Evolutionary conservation across 2,329 filamentous ascomycete genomes (phyloP), one percentile per base, ranked within the genome.

Genomic region (Thielaviopsis euricoi): DNA sequence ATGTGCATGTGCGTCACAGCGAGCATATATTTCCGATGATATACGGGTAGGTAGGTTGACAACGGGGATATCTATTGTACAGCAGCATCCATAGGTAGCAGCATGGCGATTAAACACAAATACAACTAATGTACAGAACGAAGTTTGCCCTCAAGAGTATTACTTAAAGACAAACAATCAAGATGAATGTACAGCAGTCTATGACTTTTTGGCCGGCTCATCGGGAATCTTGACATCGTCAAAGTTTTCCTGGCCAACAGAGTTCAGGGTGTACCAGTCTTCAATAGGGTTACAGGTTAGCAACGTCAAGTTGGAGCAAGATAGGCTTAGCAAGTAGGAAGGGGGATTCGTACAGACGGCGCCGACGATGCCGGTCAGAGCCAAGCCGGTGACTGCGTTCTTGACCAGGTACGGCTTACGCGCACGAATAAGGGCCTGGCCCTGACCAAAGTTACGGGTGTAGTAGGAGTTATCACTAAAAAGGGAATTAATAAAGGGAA

Each of bases 221-320:
- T 88, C 86, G 26, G 93, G 93, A 43, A 97, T 85, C 68, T 89
- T 84, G 65, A 97, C 90, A 68, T 98, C 93, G 59, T 90, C 87
- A 73, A 98, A 98, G 64, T 96, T 88, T 71, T 97, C 93, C 72
- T 97, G 93, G 50, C 91, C 89, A 67, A 98, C 87, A 57, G 88
- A 89, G 63, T 77, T 80, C 68, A 98, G 85, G 3, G 79, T 82
- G 67, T 81, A 82, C 64, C 72, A 72, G 65, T 81, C 79, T 81
- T 58, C 52, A 37, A 2, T 17, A 6, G 13, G 22, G 49, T 15
- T 54, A n/a, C 52, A 51, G 12, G 21, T 29, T 21, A 26, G 55
- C 25, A 55, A 33, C 29, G 29, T 10, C 29, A 10, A 33, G 29
- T 10, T 10, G 29, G 12, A 10, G 19, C 21, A 37, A 19, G 19